Evolutionary conservation across 805 yeast genomes (phyloP).

Genomic region (Kregervanrija delftensis): DNA sequence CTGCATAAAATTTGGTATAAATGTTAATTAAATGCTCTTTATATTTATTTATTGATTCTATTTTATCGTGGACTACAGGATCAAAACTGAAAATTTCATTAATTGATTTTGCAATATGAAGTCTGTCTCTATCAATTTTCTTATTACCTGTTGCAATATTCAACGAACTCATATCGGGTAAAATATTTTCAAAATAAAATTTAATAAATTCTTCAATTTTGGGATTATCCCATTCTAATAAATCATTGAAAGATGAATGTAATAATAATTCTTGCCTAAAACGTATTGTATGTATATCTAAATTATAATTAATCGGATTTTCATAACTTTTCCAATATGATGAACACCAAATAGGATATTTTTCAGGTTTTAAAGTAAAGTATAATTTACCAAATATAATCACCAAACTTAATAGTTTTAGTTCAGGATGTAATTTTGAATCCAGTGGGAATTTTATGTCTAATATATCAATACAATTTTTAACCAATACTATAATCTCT

Average conservation of each 20-base stretch:
- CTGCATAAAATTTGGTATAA: slow-evolving; percentile 12
- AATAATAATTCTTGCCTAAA: slow-evolving; percentile 14
- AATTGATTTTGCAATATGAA: slow-evolving; percentile 3
- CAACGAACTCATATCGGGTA: slow-evolving; percentile 1
- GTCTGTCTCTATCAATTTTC: neutral
- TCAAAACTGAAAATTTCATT: slow-evolving; percentile 1
- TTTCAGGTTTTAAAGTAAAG: slow-evolving; percentile 19
- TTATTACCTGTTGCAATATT: slow-evolving; percentile 2
- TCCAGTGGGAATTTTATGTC: slow-evolving; percentile 10
- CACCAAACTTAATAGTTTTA: slow-evolving; percentile 28
- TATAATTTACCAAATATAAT: slow-evolving; percentile 28
- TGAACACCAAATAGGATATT: slow-evolving; percentile 24
- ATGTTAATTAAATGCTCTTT: slow-evolving; percentile 8
- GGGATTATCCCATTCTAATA: slow-evolving; percentile 42
- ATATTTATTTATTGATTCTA: slow-evolving; percentile 1
- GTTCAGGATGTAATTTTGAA: slow-evolving; percentile 29
- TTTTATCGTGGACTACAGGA: neutral
- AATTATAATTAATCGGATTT: slow-evolving; percentile 4
- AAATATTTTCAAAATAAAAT: slow-evolving; percentile 27
- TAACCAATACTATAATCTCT: slow-evolving; percentile 34
- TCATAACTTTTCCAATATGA: slow-evolving; percentile 6
- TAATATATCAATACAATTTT: slow-evolving; percentile 18
- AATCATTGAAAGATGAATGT: slow-evolving; percentile 26
- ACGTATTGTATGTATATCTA: slow-evolving; percentile 8
- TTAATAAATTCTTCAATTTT: slow-evolving; percentile 41